These are phyloP conservation scores for Dactylellina cionopaga DNA, from an alignment of 2,329 filamentous ascomycete genomes.

Conservation along the genomic window DNA sequence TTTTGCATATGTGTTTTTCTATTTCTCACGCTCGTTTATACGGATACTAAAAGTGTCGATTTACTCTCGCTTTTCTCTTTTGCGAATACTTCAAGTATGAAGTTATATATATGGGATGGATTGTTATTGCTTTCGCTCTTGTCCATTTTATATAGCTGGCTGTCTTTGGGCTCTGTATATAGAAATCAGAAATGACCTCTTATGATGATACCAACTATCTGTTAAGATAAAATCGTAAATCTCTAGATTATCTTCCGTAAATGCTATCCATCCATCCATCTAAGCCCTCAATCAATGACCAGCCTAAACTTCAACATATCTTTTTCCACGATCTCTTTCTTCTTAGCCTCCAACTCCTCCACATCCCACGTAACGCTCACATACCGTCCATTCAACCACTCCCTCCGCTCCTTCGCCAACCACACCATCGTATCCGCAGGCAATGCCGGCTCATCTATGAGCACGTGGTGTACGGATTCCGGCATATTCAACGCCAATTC, in stretches of 20 bases:
- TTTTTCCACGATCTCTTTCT: slow-evolving; percentile 43
- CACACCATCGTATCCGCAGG: slow-evolving; percentile 45
- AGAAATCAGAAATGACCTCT: no score
- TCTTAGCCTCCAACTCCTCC: slow-evolving; percentile 42
- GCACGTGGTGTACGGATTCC: slow-evolving; percentile 50
- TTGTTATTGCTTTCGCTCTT: no score
- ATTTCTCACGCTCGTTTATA: background rate
- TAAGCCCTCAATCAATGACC: background rate
- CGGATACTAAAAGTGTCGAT: background rate
- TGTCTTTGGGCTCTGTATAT: no score
- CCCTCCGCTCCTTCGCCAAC: slow-evolving; percentile 40
- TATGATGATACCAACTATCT: no score
- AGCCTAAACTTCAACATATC: slow-evolving; percentile 40
- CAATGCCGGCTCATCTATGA: slow-evolving; percentile 30
- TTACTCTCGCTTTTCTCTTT: background rate
- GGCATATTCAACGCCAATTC: slow-evolving; percentile 62
- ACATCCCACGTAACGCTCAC: slow-evolving; percentile 27
- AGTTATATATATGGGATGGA: background rate
- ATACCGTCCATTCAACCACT: slow-evolving; percentile 48
- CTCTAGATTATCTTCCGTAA: background rate
- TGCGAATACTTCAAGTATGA: background rate
- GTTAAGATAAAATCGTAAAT: no score
- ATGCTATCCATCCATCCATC: background rate
- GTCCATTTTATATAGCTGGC: no score
- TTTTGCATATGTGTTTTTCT: background rate